A percentile compares a stretch with the other conserved stretches of the same genome.
Evolutionary conservation across 1,139 yeast genomes (phyloP).

Genomic region (Ogataea hybrid): DNA sequence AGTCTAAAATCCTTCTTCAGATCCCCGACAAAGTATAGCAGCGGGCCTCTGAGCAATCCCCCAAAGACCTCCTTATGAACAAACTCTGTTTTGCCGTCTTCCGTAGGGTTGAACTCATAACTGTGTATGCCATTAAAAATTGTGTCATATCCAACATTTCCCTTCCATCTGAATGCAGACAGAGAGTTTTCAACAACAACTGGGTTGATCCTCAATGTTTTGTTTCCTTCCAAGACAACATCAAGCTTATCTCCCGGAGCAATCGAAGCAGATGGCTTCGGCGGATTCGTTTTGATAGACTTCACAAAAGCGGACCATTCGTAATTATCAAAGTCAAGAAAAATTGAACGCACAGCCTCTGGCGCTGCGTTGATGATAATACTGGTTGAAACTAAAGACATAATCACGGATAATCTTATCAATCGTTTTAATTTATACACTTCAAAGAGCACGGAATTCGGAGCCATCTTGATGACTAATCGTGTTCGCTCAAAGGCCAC

Average conservation of each 20-base stretch:
- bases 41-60: not conserved
- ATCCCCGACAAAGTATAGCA: not conserved
- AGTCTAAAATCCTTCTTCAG: not conserved
- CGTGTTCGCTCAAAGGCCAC: no score
- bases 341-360: not conserved
- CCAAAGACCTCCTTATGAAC: not conserved
- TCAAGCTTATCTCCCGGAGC: not conserved
- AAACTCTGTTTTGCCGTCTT: not conserved
- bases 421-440: no score
- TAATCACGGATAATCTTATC: not conserved
- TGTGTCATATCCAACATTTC: not conserved
- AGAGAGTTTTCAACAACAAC: not conserved
- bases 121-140: no score
- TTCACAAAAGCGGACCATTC: not conserved
- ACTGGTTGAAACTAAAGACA: not conserved
- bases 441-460: no score
- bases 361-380: not conserved
- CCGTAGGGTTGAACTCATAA: not conserved
- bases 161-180: not conserved
- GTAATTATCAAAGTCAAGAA: no score
- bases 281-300: not conserved
- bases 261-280: not conserved
- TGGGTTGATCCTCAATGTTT: not conserved
- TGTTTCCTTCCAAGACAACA: not conserved
- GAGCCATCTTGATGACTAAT: no score